A percentile compares a stretch with the other conserved stretches of the same genome.
phyloP scores from a whole-genome alignment of 306 rosid genomes.

The Amphicarpaea edgeworthii region DNA sequence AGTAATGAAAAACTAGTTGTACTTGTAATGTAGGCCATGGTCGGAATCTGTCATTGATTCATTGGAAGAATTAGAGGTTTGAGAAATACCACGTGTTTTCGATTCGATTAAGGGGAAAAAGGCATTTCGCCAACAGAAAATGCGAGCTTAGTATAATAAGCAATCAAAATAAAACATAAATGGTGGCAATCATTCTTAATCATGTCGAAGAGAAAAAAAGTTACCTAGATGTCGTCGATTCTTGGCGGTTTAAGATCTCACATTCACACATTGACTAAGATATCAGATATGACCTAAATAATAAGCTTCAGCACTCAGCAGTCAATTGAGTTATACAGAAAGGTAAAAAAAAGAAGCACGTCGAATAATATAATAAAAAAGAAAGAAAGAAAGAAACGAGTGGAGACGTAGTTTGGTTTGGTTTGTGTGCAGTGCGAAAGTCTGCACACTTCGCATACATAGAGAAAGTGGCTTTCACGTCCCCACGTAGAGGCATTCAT shows the following conservation, averaged over 20 bases:
- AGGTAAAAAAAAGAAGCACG: no score
- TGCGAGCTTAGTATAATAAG: background rate
- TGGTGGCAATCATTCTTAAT: background rate
- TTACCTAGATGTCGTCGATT: no score
- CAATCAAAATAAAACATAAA: background rate
- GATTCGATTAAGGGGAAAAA: background rate
- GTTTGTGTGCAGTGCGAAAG: no score
- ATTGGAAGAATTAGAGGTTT: background rate
- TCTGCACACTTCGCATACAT: no score
- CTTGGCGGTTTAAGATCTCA: no score
- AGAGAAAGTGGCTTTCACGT: background rate
- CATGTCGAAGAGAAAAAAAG: background rate
- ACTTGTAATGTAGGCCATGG: slow-evolving; percentile 8
- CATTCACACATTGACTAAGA: no score
- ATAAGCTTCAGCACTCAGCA: no score
- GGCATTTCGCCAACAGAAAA: background rate
- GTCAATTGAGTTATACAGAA: no score
- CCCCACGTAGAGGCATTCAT: background rate
- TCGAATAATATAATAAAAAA: no score
- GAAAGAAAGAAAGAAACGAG: no score
- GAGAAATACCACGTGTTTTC: background rate
- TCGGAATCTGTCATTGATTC: background rate
- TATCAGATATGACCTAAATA: no score
- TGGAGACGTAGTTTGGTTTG: no score
- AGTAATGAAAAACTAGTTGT: background rate